phyloP scores from a whole-genome alignment of 2,329 filamentous ascomycete genomes.

The Aureobasidium subglaciale region DNA sequence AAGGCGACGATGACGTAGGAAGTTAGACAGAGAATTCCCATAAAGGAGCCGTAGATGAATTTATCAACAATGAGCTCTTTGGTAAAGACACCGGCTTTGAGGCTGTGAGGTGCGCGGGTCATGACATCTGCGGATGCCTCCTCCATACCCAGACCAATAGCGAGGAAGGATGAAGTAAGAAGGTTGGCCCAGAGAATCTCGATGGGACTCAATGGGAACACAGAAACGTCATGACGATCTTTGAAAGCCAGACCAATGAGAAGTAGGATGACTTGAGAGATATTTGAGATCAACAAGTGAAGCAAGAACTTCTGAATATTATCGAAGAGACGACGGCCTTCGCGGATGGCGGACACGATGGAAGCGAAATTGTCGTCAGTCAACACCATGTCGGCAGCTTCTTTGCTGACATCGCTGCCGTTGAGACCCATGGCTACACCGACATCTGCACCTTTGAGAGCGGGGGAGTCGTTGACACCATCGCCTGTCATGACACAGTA shows the following conservation, averaged over 20 bases:
- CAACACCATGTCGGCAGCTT: slow-evolving; percentile 39
- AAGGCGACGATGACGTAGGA: slow-evolving; percentile 40
- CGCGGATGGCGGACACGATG: slow-evolving; percentile 39
- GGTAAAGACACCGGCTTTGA: slow-evolving; percentile 39
- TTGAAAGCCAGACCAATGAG: slow-evolving; percentile 42
- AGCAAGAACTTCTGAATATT: slow-evolving; percentile 44
- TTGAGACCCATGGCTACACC: slow-evolving; percentile 40
- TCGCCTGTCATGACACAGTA: slow-evolving; percentile 39
- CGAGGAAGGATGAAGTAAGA: slow-evolving; percentile 41
- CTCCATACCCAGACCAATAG: slow-evolving; percentile 41
- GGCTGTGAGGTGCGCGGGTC: slow-evolving; percentile 38
- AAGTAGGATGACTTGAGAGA: slow-evolving; percentile 41
- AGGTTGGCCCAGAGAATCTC: slow-evolving; percentile 44
- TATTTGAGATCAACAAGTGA: slow-evolving; percentile 43
- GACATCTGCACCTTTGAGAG: slow-evolving; percentile 39
- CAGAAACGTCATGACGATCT: slow-evolving; percentile 35
- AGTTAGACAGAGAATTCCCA: slow-evolving; percentile 38
- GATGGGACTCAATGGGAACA: slow-evolving; percentile 40
- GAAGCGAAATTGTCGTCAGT: slow-evolving; percentile 41
- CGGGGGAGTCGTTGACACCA: slow-evolving; percentile 41
- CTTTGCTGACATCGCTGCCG: slow-evolving; percentile 39
- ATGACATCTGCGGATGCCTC: slow-evolving; percentile 41
- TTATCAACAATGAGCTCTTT: slow-evolving; percentile 41
- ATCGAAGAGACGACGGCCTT: slow-evolving; percentile 40
- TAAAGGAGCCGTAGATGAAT: slow-evolving; percentile 42